phyloP scores from a whole-genome alignment of 2,329 filamentous ascomycete species.

The Arthrobotrys sinensis region DNA sequence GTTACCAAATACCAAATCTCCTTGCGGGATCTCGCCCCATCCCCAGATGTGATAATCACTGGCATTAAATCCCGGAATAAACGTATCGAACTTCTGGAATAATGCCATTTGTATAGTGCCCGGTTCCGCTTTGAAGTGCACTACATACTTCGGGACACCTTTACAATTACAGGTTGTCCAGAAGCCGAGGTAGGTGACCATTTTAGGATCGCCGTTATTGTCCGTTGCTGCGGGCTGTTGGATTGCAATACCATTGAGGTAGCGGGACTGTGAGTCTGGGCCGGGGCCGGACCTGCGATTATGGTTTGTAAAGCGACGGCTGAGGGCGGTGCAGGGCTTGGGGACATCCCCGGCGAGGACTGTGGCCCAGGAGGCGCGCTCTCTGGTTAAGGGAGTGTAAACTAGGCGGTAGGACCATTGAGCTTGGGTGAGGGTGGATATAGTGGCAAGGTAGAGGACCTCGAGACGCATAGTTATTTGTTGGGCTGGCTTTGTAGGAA shows the following conservation, averaged over 20 bases:
- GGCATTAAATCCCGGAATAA: slow-evolving; percentile 6
- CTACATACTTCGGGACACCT: slow-evolving; percentile 13
- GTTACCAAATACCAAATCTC: slow-evolving; percentile 7
- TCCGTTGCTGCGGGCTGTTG: background rate
- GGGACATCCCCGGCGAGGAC: background rate
- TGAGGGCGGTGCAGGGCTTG: slow-evolving; percentile 1
- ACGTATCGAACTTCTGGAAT: background rate
- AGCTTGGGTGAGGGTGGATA: background rate
- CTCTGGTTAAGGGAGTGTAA: background rate
- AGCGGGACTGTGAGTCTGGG: background rate
- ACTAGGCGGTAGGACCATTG: slow-evolving; percentile 17
- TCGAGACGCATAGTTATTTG: background rate
- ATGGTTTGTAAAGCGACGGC: background rate
- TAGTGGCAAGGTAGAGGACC: background rate
- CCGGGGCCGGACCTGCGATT: background rate
- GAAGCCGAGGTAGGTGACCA: slow-evolving; percentile 14
- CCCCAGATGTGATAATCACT: slow-evolving; percentile 18
- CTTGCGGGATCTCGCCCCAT: slow-evolving; percentile 31
- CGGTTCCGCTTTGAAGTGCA: slow-evolving; percentile 10
- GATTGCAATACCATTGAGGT: background rate
- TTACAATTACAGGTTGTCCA: slow-evolving; percentile 8
- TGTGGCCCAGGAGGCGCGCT: background rate
- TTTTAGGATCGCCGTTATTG: background rate
- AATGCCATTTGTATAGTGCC: background rate
- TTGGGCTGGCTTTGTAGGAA: background rate